Evolutionary conservation across 768 basidiomycete genomes (phyloP).

Genomic region (Pisolithus sp.): DNA sequence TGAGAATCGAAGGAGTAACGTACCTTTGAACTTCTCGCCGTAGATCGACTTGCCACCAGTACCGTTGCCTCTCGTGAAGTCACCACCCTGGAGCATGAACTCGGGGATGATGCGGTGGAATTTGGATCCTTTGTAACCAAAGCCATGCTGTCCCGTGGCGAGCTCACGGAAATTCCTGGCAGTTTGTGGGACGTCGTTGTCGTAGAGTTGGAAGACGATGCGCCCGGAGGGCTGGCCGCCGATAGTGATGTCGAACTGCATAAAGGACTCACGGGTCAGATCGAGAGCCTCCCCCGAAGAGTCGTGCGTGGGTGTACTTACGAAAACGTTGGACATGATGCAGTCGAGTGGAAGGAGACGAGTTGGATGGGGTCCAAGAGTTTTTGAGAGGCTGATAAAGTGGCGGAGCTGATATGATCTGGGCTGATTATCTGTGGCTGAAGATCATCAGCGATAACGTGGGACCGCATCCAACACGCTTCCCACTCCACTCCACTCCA

Average conservation of each 20-base stretch:
- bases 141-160: slow-evolving; percentile 68
- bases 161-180: slow-evolving; percentile 86
- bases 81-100: slow-evolving; percentile 91
- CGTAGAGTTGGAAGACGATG: slow-evolving; percentile 82
- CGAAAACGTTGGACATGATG: slow-evolving; percentile 15
- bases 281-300: not conserved
- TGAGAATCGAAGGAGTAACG: slow-evolving; percentile 10
- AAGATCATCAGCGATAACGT: too few species aligned
- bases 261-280: not conserved
- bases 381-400: slow-evolving; percentile 8
- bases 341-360: slow-evolving; percentile 3
- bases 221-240: slow-evolving; percentile 37
- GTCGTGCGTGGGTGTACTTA: slow-evolving; percentile 4
- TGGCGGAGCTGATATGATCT: slow-evolving; percentile 7
- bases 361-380: not conserved
- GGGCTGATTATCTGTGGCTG: slow-evolving; percentile 5
- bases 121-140: slow-evolving; percentile 55
- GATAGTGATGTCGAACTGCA: slow-evolving; percentile 64
- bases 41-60: slow-evolving; percentile 81
- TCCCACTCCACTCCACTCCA: too few species aligned
- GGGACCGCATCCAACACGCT: too few species aligned
- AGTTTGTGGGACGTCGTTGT: slow-evolving; percentile 70
- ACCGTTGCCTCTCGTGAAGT: slow-evolving; percentile 66
- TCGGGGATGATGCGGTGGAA: slow-evolving; percentile 84
- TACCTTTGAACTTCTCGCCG: slow-evolving; percentile 60